Base-by-base conservation (phyloP, 768 basidiomycete species). In the Cystofilobasidium capitatum region DNA sequence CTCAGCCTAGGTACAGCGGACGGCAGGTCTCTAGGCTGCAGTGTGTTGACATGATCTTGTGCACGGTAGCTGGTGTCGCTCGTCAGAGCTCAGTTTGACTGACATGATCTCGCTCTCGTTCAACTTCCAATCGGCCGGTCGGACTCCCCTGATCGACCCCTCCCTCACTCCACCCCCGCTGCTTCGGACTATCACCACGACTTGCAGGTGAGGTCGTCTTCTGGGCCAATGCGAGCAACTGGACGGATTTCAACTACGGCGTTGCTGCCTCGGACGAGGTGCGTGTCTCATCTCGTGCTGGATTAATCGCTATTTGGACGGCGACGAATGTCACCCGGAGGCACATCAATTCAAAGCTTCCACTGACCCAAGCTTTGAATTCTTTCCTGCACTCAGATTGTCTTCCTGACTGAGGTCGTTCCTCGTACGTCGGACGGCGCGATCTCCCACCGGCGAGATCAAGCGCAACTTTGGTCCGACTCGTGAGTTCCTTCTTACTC, bases 371-470 rank as follows among this genome's bases (percentile, higher is more conserved):
- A n/a, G 17, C 35, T 9, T 26, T 10, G 0, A 29, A 16, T 9
- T 26, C 37, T 36, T 33, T 9, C 31, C 31, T 1, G 1, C 12
- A 17, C 2, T 1, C 86, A 92, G 76, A 77, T 90, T 6, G 77
- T 84, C 14, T 91, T 79, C 72, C 74, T 91, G 40, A 77, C 85
- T 29, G 72, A 80, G 37, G 74, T 76, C 0, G 71, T 71, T 1
- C 86, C 88, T 10, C 80, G 79, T 71, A 86, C 88, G 1, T 66
- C 70, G 2, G 86, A 89, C 70, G 91, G 91, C 0, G 91, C 91
- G 0, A 84, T 93, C 31, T 89, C 88, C 12, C 91, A 93, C 74
- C 82, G 88, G 0, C 69, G 80, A 44, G 79, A 81, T 17, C 77
- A 87, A 76, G 79, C 89, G 5, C 87, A 90, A 74, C 80, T 89